A percentile compares a stretch with the other conserved stretches of the same genome.
phyloP scores from a whole-genome alignment of 352 stramenopile species.

The Blastocystis sp. region DNA sequence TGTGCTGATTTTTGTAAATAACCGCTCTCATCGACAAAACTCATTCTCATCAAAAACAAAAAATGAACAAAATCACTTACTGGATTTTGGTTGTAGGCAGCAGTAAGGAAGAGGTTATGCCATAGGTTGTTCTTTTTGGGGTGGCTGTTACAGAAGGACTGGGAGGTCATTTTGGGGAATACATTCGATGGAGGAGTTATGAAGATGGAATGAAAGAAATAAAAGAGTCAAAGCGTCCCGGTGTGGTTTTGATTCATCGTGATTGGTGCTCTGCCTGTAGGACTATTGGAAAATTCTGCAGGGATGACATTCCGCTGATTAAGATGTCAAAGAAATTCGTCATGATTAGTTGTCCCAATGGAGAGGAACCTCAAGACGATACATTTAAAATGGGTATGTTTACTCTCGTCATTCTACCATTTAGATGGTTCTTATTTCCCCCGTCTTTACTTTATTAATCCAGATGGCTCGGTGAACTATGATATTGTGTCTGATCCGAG shows the following conservation, averaged over 20 bases:
- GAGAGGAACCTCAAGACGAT: constrained; percentile 54
- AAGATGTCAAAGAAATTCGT: constrained; percentile 60
- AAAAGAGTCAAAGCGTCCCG: constrained; percentile 39
- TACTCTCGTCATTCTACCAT: not conserved
- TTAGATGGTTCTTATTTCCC: constrained; percentile 59
- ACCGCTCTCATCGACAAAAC: not conserved
- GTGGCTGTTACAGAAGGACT: not conserved
- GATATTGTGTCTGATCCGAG: constrained; percentile 49
- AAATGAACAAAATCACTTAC: not conserved
- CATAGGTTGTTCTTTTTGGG: not conserved
- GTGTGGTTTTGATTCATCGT: constrained; percentile 45
- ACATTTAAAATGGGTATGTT: constrained; percentile 30
- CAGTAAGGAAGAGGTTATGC: not conserved
- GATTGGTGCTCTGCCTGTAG: constrained; percentile 39
- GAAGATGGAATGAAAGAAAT: constrained; percentile 58
- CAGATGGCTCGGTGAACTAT: constrained; percentile 60
- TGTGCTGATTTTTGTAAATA: not conserved
- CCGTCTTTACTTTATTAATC: constrained; percentile 60
- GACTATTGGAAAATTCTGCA: constrained; percentile 28
- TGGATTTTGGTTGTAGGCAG: not conserved
- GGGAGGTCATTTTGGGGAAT: constrained; percentile 29
- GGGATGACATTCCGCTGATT: constrained; percentile 47
- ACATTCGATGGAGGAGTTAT: constrained; percentile 53
- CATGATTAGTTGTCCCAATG: constrained; percentile 55
- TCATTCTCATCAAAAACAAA: not conserved